These are phyloP conservation scores for Bassia scoparia DNA, from an alignment of 148 eudicot species.

Conservation along the genomic window DNA sequence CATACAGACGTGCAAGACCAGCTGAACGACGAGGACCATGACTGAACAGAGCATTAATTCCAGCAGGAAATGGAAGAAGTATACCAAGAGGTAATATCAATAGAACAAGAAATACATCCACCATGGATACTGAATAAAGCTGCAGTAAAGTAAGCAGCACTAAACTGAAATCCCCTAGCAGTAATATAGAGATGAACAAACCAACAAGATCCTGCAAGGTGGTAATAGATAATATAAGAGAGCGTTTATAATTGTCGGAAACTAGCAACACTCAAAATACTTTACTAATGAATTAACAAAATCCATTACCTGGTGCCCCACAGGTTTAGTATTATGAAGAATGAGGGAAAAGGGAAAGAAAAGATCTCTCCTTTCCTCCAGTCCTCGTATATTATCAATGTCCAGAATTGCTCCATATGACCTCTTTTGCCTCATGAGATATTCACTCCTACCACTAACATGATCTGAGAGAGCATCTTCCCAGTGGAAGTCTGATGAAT, in stretches of 20 bases:
- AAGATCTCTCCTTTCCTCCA: conserved; percentile 69
- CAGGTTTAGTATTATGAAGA: conserved; percentile 88
- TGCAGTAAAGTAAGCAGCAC: conserved; percentile 96
- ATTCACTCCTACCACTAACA: conserved; percentile 34
- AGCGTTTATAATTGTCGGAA: background rate
- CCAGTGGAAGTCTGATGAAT: conserved; percentile 31
- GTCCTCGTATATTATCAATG: conserved; percentile 49
- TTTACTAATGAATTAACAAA: background rate
- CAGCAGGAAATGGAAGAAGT: conserved; percentile 96
- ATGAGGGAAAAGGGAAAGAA: conserved; percentile 73
- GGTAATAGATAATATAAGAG: background rate
- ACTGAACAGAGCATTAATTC: conserved; percentile 95
- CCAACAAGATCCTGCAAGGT: conserved; percentile 98
- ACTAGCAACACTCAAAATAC: background rate
- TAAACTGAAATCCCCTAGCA: conserved; percentile 88
- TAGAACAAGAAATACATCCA: conserved; percentile 64
- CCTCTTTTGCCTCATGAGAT: conserved; percentile 43
- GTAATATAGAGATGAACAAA: conserved; percentile 81
- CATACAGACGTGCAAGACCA: conserved; percentile 92
- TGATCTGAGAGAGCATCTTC: conserved; percentile 45
- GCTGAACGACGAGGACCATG: conserved; percentile 97
- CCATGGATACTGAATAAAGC: conserved; percentile 84
- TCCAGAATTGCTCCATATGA: conserved; percentile 60
- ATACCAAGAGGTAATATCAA: conserved; percentile 84
- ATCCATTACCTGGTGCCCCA: conserved; percentile 83